These are phyloP conservation scores for Gentiana macrophylla DNA, from an alignment of 257 asterid species.

Conservation along the genomic window DNA sequence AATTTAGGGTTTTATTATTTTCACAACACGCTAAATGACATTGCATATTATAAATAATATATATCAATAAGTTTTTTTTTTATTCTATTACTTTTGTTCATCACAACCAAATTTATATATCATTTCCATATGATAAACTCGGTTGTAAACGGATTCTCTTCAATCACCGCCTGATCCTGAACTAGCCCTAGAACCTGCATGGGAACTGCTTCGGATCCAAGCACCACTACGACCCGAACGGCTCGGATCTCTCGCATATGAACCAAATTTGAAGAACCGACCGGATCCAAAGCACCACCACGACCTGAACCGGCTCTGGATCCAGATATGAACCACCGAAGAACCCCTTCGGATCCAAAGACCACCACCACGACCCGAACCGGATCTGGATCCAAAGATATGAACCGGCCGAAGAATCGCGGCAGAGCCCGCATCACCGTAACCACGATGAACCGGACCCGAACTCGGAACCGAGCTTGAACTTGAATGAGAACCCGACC, in stretches of 20 bases:
- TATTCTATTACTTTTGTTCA: constrained; percentile 7
- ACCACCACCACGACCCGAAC: constrained; percentile 23
- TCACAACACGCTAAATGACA: no score
- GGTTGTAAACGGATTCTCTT: constrained; percentile 16
- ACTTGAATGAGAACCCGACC: constrained; percentile 20
- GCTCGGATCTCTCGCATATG: constrained; percentile 39
- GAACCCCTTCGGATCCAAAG: constrained; percentile 56
- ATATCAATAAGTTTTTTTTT: no score
- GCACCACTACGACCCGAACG: constrained; percentile 29
- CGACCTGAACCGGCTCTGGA: constrained; percentile 39
- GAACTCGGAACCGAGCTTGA: constrained; percentile 26
- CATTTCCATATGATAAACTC: constrained; percentile 34
- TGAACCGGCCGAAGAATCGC: constrained; percentile 69
- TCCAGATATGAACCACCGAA: constrained; percentile 38
- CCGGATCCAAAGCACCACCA: constrained; percentile 38
- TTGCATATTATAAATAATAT: no score
- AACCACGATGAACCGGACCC: constrained; percentile 13
- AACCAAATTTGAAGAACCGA: constrained; percentile 51
- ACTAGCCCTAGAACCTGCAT: constrained; percentile 20
- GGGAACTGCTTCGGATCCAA: constrained; percentile 51
- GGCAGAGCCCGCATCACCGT: constrained; percentile 41
- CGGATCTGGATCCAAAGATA: constrained; percentile 55
- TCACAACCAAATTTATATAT: constrained; percentile 44
- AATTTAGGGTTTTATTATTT: no score
- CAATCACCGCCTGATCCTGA: constrained; percentile 25